Percentiles rank a stretch among this genome's conserved stretches.
phyloP scores from a whole-genome alignment of 2,329 filamentous ascomycete genomes.

The Neophaeococcomyces mojaviensis region DNA sequence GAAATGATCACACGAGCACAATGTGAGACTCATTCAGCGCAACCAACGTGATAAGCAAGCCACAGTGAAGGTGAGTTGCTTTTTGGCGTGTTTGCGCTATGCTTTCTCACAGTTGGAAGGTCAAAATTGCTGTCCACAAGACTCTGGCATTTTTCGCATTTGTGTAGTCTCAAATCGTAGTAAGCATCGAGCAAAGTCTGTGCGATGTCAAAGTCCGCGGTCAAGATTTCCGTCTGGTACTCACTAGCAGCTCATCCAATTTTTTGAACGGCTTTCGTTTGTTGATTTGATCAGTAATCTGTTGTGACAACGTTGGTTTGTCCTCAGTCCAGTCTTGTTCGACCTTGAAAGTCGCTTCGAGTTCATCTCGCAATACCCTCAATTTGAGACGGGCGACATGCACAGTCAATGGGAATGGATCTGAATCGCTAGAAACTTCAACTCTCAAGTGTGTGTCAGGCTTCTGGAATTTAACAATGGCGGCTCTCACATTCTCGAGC shows the following conservation, averaged over 20 bases:
- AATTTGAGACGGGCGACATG: neutral
- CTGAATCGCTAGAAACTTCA: neutral
- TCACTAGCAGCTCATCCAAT: slow-evolving; percentile 1
- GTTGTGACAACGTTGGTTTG: neutral
- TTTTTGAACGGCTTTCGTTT: neutral
- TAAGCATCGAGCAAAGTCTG: slow-evolving; percentile 6
- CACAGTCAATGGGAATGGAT: slow-evolving; percentile 1
- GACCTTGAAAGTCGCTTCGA: neutral
- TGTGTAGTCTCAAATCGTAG: slow-evolving; percentile 1
- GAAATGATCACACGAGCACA: too few species aligned
- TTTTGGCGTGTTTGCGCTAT: neutral
- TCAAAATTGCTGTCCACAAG: neutral
- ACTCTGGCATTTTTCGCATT: slow-evolving; percentile 3
- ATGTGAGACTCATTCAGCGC: neutral
- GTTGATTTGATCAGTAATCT: neutral
- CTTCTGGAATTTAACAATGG: slow-evolving; percentile 1
- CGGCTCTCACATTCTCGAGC: neutral
- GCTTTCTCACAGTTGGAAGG: slow-evolving; percentile 1
- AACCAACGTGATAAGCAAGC: slow-evolving; percentile 1
- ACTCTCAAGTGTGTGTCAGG: slow-evolving; percentile 1
- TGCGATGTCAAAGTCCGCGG: neutral
- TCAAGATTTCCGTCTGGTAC: neutral
- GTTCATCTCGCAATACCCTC: neutral
- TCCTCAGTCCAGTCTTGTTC: neutral
- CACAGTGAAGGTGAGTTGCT: neutral